Percentiles rank a stretch among this genome's conserved stretches.
Conservation (phyloP, 108 stramenopile genomes). For the Aureococcus anophagefferens region DNA sequence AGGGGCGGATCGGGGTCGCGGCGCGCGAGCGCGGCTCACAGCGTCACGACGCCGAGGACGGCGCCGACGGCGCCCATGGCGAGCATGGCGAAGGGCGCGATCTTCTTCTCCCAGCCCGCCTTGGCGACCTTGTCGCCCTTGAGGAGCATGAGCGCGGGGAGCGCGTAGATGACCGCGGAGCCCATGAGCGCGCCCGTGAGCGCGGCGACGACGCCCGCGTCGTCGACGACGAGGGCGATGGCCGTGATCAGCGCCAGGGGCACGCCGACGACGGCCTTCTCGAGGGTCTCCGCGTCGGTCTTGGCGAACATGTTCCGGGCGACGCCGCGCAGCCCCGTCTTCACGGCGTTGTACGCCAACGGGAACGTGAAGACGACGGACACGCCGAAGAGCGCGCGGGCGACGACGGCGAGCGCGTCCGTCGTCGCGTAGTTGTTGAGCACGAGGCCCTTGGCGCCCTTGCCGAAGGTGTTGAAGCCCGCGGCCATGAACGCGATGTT, state of each 20-base stretch:
- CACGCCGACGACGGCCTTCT: constrained; percentile 24
- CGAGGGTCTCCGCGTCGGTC: background rate
- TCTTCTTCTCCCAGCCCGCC: background rate
- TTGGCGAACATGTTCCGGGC: background rate
- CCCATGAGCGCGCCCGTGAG: constrained; percentile 77
- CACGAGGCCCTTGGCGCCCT: constrained; percentile 60
- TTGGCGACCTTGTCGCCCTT: constrained; percentile 22
- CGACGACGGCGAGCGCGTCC: constrained; percentile 63
- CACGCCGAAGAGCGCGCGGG: constrained; percentile 66
- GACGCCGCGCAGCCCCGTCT: constrained; percentile 28
- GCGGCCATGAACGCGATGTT: constrained; percentile 60
- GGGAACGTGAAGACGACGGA: constrained; percentile 74
- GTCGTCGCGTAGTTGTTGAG: constrained; percentile 76
- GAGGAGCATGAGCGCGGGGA: constrained; percentile 67
- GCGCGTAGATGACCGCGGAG: constrained; percentile 69
- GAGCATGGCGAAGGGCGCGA: background rate
- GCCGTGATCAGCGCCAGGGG: constrained; percentile 48
- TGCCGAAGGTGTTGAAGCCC: constrained; percentile 80
- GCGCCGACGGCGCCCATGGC: background rate
- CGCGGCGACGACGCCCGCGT: constrained; percentile 80
- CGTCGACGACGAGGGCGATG: constrained; percentile 51
- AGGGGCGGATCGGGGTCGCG: too few species aligned
- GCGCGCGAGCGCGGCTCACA: too few species aligned
- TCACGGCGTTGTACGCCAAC: constrained; percentile 51
- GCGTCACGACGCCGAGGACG: background rate